These are phyloP conservation scores for Epichloe baconii DNA, from an alignment of 2,329 filamentous ascomycete genomes.

Conservation along the genomic window DNA sequence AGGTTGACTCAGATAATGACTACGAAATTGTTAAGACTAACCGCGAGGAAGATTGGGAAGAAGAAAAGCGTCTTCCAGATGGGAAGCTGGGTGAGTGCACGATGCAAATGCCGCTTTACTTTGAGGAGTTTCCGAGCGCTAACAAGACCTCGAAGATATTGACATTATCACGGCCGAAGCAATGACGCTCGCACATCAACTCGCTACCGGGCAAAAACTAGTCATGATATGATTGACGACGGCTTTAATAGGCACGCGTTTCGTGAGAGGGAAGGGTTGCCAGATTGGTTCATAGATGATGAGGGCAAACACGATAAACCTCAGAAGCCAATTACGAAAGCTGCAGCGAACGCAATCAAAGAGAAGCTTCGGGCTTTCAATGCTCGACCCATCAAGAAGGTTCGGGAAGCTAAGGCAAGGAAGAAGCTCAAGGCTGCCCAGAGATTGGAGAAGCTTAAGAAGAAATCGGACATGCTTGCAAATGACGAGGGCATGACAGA, in stretches of 20 bases:
- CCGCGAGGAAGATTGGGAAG: conserved; percentile 51
- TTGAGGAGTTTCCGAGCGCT: background rate
- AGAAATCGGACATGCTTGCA: conserved; percentile 84
- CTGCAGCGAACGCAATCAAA: conserved; percentile 81
- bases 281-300: conserved; percentile 97
- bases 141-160: conserved; percentile 47
- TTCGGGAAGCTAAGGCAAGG: conserved; percentile 85
- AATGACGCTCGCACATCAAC: conserved; percentile 89
- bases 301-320: conserved; percentile 71
- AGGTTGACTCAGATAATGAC: conserved; percentile 29
- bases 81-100: conserved; percentile 42
- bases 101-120: background rate
- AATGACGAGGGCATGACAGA: conserved; percentile 89
- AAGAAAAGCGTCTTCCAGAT: conserved; percentile 47
- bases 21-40: conserved; percentile 50
- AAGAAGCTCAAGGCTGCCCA: conserved; percentile 96
- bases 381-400: conserved; percentile 96
- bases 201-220: conserved; percentile 78
- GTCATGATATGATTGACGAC: conserved; percentile 72
- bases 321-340: conserved; percentile 82
- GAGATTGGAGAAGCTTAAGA: conserved; percentile 83
- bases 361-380: conserved; percentile 89
- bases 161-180: conserved; percentile 99
- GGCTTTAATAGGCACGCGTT: conserved; percentile 88
- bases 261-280: conserved; percentile 80